Percentiles rank a stretch among this genome's conserved stretches.
Conservation (phyloP, 129 eudicot genomes). For the Kitagawia praeruptora region DNA sequence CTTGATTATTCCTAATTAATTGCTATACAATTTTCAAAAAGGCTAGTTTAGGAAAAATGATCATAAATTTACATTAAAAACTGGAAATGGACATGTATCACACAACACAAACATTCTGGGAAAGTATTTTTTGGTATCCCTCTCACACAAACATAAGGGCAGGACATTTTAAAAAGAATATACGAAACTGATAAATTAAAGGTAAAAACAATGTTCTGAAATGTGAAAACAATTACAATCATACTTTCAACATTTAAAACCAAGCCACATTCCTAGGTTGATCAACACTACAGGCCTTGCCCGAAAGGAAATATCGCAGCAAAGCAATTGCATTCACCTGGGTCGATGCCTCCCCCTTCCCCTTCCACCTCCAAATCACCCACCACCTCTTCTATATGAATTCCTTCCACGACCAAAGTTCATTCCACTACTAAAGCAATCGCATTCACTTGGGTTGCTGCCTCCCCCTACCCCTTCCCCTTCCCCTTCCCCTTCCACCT, state of each 20-base stretch:
- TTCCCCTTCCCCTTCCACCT: not conserved
- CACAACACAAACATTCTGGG: too few species aligned
- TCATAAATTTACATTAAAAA: too few species aligned
- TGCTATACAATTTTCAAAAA: too few species aligned
- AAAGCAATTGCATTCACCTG: not conserved
- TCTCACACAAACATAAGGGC: not conserved
- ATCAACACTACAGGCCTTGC: not conserved
- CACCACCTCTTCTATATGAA: not conserved
- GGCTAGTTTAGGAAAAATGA: too few species aligned
- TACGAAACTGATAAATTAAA: not conserved
- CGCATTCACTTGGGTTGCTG: too few species aligned
- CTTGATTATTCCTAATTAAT: too few species aligned
- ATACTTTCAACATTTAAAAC: not conserved
- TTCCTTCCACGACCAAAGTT: conserved; percentile 1
- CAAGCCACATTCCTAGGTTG: not conserved
- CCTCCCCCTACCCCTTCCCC: not conserved
- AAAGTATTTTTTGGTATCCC: too few species aligned
- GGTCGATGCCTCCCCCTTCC: conserved; percentile 1
- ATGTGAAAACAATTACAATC: not conserved
- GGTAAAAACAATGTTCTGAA: not conserved
- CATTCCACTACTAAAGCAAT: not conserved
- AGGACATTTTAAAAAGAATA: not conserved
- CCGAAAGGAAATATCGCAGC: not conserved
- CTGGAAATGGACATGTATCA: too few species aligned
- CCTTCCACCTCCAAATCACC: not conserved